Percentiles rank a stretch among this genome's conserved stretches.
Evolutionary conservation across 2,329 filamentous ascomycete genomes (phyloP).

Genomic region (Microcera coccophila): DNA sequence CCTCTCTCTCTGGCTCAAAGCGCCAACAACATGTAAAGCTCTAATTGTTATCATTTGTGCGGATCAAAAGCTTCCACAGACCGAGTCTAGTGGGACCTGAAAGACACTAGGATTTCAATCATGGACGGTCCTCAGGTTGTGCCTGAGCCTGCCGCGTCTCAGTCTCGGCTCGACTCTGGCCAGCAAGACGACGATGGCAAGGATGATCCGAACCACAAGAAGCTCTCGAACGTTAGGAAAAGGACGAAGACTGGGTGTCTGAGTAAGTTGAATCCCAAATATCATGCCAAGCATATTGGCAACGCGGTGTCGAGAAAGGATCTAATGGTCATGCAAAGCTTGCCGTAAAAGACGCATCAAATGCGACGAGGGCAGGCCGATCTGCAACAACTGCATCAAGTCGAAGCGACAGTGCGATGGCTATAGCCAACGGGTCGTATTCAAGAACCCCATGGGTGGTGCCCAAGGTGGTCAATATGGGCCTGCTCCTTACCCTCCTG

Average conservation of each 20-base stretch:
- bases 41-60: conserved; percentile 6
- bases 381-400: conserved; percentile 80
- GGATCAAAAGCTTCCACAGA: conserved; percentile 10
- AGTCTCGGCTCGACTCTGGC: conserved; percentile 29
- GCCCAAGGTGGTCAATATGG: conserved; percentile 47
- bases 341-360: conserved; percentile 95
- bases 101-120: conserved; percentile 1
- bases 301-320: not conserved
- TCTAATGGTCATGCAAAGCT: conserved; percentile 55
- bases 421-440: conserved; percentile 75
- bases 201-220: conserved; percentile 41
- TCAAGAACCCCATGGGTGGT: conserved; percentile 59
- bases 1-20: conserved; percentile 6
- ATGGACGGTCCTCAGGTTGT: conserved; percentile 19
- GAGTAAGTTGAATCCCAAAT: conserved; percentile 54
- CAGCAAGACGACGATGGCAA: conserved; percentile 34
- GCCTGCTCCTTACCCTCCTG: conserved; percentile 38
- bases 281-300: not conserved
- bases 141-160: conserved; percentile 9
- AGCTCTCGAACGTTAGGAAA: conserved; percentile 53
- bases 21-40: conserved; percentile 22
- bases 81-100: not conserved
- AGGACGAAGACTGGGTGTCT: conserved; percentile 91
- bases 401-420: conserved; percentile 81
- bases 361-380: conserved; percentile 85